Evolutionary conservation across 805 yeast species (phyloP).

Genomic region (Starmerella bombicola): DNA sequence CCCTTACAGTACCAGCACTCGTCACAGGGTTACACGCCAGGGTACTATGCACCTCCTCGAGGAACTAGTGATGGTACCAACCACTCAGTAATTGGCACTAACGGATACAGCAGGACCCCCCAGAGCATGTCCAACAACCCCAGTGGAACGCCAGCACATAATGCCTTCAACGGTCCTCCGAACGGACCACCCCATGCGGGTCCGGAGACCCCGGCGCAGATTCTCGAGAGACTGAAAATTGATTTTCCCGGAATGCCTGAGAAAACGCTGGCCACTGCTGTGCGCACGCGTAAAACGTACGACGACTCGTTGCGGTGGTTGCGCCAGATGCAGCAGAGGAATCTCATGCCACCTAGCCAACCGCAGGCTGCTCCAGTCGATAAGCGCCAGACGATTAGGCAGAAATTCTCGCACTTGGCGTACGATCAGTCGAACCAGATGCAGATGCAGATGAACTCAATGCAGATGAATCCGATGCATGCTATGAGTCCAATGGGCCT

Average conservation of each 20-base stretch:
- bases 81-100: too few relatives aligned
- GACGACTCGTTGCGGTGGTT: slow-evolving; percentile 31
- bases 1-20: not conserved
- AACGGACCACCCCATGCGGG: not conserved
- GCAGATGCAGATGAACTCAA: not conserved
- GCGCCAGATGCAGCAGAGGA: slow-evolving; percentile 25
- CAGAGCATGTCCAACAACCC: not conserved
- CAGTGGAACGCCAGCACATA: not conserved
- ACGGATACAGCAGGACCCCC: not conserved
- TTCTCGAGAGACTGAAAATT: slow-evolving; percentile 11
- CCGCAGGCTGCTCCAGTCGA: slow-evolving; percentile 14
- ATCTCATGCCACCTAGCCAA: slow-evolving; percentile 17
- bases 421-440: slow-evolving; percentile 7
- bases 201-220: slow-evolving; percentile 9
- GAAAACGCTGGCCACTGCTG: slow-evolving; percentile 23
- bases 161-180: not conserved
- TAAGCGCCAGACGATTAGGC: slow-evolving; percentile 30
- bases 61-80: not conserved
- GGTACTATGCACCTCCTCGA: not conserved
- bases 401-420: slow-evolving; percentile 26
- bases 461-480: slow-evolving; percentile 1
- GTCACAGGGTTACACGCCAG: not conserved
- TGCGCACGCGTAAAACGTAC: slow-evolving; percentile 25
- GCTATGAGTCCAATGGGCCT: slow-evolving; percentile 1
- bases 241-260: slow-evolving; percentile 22